Evolutionary conservation across 2,329 filamentous ascomycete species (phyloP), one percentile per base, ranked within the genome.

Genomic region (Davidsoniella virescens): DNA sequence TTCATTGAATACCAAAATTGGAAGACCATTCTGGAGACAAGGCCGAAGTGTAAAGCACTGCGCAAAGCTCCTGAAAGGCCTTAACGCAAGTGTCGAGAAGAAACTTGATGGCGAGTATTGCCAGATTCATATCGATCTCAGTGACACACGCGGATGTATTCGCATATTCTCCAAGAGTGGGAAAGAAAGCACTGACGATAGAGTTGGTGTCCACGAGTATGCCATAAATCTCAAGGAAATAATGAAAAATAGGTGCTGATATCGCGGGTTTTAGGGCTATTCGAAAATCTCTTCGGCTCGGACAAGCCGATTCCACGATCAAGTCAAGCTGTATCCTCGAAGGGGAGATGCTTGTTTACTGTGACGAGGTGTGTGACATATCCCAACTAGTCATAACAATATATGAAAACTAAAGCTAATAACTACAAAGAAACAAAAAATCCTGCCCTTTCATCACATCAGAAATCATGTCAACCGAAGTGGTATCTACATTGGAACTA

Each of bases 31-130:
- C 1, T 84, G 78, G 71, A 64, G 73, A 43, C 84, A 84, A 58
- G 80, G 72, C 8, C 70, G 80, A 47, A 82, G 78, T 55, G 82
- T 90, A 57, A 80, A 86, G 53, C 75, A 92, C 59, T 90, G 84
- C 59, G 63, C 84, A 17, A 69, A 78, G 16, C 75, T 90, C 68
- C 68, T 73, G 2, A 70, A 67, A 4, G 69, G 70, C 0, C 67
- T 73, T 14, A 20, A 41, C 9, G 73, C 88, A 74, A 84, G 81
- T 52, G 72, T 87, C 20, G 86, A 94, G 62, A 71, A 80, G 47
- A 94, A 94, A 60, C 77, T 93, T 54, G 87, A 94, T 58, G 87
- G 84, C 10, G 87, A 94, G 62, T 94, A 92, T 56, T 93, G 85
- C 57, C 87, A 94, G 61, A 78, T 94, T 26, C 87, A 94, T 58